phyloP scores from a whole-genome alignment of 257 asterid species.

The Nicotiana tabacum region DNA sequence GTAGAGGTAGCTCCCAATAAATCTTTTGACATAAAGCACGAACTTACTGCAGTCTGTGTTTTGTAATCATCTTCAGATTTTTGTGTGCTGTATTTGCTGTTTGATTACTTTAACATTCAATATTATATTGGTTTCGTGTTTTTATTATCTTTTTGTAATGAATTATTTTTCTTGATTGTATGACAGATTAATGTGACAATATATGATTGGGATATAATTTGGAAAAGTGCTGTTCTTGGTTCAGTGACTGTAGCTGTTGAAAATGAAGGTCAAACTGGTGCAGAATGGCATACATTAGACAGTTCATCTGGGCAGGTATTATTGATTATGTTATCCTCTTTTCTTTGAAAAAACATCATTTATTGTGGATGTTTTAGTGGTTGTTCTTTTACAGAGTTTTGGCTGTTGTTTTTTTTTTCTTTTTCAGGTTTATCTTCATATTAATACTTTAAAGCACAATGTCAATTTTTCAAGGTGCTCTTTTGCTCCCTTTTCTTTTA shows the following conservation, averaged over 20 bases:
- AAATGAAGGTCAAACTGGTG: slow-evolving; percentile 73
- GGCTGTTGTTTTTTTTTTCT: slow-evolving; percentile 8
- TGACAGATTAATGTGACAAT: slow-evolving; percentile 77
- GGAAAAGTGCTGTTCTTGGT: slow-evolving; percentile 92
- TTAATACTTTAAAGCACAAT: slow-evolving; percentile 53
- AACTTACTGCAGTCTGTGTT: neutral
- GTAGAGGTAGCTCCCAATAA: slow-evolving; percentile 46
- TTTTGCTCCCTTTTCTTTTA: neutral
- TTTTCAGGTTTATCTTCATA: slow-evolving; percentile 83
- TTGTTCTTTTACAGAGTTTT: neutral
- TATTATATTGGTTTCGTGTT: neutral
- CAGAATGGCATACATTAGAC: slow-evolving; percentile 72
- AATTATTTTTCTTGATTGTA: slow-evolving; percentile 24
- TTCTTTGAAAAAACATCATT: neutral
- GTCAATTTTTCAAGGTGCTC: slow-evolving; percentile 51
- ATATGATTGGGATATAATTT: slow-evolving; percentile 83
- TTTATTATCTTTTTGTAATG: neutral
- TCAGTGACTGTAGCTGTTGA: slow-evolving; percentile 61
- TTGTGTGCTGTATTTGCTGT: neutral
- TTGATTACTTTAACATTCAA: neutral
- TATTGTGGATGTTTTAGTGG: neutral
- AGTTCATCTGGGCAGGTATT: slow-evolving; percentile 87
- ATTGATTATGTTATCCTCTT: neutral
- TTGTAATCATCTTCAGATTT: neutral
- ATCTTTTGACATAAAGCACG: neutral